Conservation (phyloP, 2,329 filamentous ascomycete genomes). For the Apiospora malaysiana region DNA sequence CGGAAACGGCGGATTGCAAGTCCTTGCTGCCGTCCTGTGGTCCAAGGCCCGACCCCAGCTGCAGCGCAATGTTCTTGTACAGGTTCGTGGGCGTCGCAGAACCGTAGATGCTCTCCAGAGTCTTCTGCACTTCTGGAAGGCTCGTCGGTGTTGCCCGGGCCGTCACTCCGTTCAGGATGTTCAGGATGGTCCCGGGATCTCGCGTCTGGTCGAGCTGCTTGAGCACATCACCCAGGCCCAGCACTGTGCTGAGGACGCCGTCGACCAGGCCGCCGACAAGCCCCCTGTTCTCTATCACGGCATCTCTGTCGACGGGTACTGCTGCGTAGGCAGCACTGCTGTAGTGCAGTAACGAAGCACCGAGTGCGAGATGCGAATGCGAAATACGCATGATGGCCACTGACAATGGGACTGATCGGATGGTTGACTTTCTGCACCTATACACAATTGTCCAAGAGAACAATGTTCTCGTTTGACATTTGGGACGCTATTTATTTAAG, state of each 20-base stretch:
- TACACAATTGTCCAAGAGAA: too few species aligned
- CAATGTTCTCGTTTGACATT: too few species aligned
- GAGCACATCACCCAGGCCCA: slow-evolving; percentile 11
- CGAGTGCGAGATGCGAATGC: neutral
- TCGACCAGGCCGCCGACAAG: neutral
- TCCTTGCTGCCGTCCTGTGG: neutral
- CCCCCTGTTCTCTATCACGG: neutral
- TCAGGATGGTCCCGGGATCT: neutral
- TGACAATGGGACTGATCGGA: neutral
- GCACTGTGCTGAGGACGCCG: neutral
- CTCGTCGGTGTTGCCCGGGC: neutral
- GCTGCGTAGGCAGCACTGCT: neutral
- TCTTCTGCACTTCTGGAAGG: neutral
- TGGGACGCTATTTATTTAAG: too few species aligned
- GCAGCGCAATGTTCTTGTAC: neutral
- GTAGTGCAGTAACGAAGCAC: neutral
- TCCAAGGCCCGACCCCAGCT: neutral
- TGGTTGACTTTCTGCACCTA: too few species aligned
- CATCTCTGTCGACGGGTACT: neutral
- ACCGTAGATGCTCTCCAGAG: neutral
- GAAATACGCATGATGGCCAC: neutral
- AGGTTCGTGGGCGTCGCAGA: neutral
- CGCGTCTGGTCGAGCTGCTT: neutral
- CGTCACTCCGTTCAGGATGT: neutral
- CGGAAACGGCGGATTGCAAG: neutral